phyloP scores from a whole-genome alignment of 2,329 filamentous ascomycete genomes.

The Phialocephala sp. region DNA sequence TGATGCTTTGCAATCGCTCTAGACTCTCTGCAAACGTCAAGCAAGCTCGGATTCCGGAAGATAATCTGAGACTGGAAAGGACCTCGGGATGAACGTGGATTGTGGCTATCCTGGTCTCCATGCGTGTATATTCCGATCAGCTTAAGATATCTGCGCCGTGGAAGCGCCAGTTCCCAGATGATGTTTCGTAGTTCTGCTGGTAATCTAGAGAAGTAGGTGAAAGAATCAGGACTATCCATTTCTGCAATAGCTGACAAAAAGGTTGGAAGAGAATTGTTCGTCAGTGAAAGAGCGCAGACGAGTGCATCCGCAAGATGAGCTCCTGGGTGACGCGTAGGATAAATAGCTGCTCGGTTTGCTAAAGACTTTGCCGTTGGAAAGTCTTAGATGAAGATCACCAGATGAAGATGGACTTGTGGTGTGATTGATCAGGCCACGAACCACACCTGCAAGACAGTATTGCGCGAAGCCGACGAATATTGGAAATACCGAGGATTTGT shows the following conservation, averaged over 20 bases:
- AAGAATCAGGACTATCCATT: not conserved
- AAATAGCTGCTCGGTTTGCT: too few relatives aligned
- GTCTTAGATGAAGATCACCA: too few relatives aligned
- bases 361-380: too few relatives aligned
- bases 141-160: not conserved
- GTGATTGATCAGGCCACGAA: too few relatives aligned
- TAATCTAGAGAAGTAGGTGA: not conserved
- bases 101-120: not conserved
- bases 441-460: too few relatives aligned
- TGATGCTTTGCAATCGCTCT: not conserved
- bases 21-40: not conserved
- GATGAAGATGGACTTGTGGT: too few relatives aligned
- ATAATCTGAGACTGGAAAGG: not conserved
- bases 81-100: not conserved
- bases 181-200: not conserved
- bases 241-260: not conserved
- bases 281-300: too few relatives aligned
- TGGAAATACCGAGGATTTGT: too few relatives aligned
- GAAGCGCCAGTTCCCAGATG: not conserved
- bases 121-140: not conserved
- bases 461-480: too few relatives aligned
- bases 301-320: too few relatives aligned
- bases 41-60: not conserved
- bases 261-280: not conserved
- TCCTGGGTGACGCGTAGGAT: too few relatives aligned